A percentile compares a stretch with the other conserved stretches of the same genome.
Evolutionary conservation across 73 alveolate genomes (phyloP).

Genomic region (Chromera velia): DNA sequence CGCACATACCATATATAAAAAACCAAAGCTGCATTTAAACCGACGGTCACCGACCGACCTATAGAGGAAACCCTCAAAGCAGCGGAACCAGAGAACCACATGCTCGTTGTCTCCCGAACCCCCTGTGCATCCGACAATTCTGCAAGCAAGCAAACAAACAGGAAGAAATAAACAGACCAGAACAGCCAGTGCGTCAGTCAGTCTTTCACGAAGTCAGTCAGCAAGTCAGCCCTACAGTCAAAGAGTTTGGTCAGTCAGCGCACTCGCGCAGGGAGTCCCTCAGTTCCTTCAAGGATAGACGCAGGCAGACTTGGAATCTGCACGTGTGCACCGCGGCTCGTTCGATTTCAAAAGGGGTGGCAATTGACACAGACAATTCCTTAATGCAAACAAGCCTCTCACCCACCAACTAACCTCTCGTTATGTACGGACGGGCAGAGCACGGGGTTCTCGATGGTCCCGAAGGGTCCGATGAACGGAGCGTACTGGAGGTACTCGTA

Average conservation of each 20-base stretch:
- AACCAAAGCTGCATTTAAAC: too few species aligned
- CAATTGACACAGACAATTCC: too few species aligned
- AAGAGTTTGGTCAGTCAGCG: too few species aligned
- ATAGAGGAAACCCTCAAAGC: slow-evolving; percentile 39
- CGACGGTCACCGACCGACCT: too few species aligned
- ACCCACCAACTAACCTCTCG: slow-evolving; percentile 1
- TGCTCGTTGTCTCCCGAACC: slow-evolving; percentile 44
- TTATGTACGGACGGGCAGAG: slow-evolving; percentile 39
- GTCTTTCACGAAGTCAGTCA: not conserved
- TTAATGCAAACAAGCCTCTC: too few species aligned
- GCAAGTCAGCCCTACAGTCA: too few species aligned
- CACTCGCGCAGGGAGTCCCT: too few species aligned
- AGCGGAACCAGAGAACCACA: slow-evolving; percentile 39
- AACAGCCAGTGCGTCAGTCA: not conserved
- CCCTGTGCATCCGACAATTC: slow-evolving; percentile 30
- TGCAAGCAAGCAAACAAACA: not conserved
- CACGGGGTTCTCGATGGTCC: slow-evolving; percentile 39
- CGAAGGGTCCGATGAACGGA: slow-evolving; percentile 41
- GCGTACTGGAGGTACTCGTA: slow-evolving; percentile 39
- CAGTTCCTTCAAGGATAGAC: too few species aligned
- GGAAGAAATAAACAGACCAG: not conserved
- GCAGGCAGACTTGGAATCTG: too few species aligned
- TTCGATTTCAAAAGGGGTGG: too few species aligned
- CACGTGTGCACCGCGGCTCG: too few species aligned
- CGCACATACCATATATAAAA: too few species aligned